Evolutionary conservation across 176 grass and related monocot species (phyloP).

Genomic region (Saccharum spontaneum): DNA sequence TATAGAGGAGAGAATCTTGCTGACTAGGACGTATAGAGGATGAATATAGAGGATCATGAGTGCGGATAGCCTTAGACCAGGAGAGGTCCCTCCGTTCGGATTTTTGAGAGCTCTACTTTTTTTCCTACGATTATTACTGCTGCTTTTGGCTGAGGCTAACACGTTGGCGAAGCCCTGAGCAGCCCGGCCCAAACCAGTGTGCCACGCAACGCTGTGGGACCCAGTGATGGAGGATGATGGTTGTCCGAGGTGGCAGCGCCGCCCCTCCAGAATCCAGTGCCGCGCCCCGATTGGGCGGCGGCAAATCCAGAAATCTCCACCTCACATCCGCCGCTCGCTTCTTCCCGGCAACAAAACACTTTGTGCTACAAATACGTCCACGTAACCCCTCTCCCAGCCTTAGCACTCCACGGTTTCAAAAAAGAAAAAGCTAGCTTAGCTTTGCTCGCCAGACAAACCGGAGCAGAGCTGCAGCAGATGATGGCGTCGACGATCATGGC

Average conservation of each 20-base stretch:
- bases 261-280: conserved; percentile 45
- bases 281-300: conserved; percentile 45
- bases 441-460: not conserved
- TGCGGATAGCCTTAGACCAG: too few species aligned
- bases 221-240: conserved; percentile 15
- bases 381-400: conserved; percentile 15
- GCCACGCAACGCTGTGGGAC: not conserved
- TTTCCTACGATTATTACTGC: not conserved
- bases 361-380: conserved; percentile 59
- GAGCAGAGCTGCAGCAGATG: not conserved
- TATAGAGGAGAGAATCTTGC: too few species aligned
- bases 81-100: not conserved
- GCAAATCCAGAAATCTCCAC: conserved; percentile 79
- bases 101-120: not conserved
- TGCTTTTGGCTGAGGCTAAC: not conserved
- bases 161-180: not conserved
- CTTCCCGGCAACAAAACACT: conserved; percentile 22
- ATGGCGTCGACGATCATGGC: conserved; percentile 75
- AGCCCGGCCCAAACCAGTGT: conserved; percentile 5
- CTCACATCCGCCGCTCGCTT: conserved; percentile 33
- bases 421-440: not conserved
- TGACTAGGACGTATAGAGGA: too few species aligned
- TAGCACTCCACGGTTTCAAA: not conserved
- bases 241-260: conserved; percentile 50
- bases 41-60: too few species aligned